A percentile compares a stretch with the other conserved stretches of the same genome.
These are phyloP conservation scores for Aspergillus sclerotialis DNA, from an alignment of 2,329 filamentous ascomycete species.

Conservation along the genomic window DNA sequence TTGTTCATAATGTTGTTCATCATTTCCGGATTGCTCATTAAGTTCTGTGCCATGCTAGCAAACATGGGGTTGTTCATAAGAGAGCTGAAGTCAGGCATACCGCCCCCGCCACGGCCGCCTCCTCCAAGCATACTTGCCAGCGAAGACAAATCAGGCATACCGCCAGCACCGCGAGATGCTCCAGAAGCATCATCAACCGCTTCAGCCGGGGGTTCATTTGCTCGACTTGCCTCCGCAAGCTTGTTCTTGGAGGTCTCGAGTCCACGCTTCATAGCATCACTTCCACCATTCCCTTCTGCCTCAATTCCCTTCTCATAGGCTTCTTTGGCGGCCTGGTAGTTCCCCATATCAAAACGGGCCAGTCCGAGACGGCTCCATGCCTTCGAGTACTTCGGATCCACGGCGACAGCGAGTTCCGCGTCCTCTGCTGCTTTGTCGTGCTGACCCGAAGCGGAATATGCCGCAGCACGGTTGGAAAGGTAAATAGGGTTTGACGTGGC, in stretches of 20 bases:
- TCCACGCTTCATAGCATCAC: constrained; percentile 95
- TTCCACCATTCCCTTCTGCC: constrained; percentile 86
- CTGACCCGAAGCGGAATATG: constrained; percentile 76
- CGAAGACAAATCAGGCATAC: constrained; percentile 64
- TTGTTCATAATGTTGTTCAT: constrained; percentile 93
- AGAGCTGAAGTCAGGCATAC: constrained; percentile 76
- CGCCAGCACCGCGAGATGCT: constrained; percentile 40
- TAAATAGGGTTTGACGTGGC: constrained; percentile 87
- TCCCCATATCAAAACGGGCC: constrained; percentile 83
- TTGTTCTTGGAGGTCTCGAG: constrained; percentile 86
- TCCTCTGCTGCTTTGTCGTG: constrained; percentile 79
- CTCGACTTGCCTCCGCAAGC: constrained; percentile 69
- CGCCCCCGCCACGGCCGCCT: constrained; percentile 42
- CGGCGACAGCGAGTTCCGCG: constrained; percentile 79
- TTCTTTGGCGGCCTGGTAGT: constrained; percentile 86
- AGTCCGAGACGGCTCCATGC: constrained; percentile 92
- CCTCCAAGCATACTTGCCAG: constrained; percentile 67
- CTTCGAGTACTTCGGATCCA: constrained; percentile 93
- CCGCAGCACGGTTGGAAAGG: constrained; percentile 93
- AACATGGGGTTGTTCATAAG: constrained; percentile 99
- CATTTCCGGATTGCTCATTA: constrained; percentile 95
- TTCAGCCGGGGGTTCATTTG: constrained; percentile 44
- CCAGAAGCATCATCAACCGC: constrained; percentile 45
- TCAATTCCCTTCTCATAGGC: constrained; percentile 91
- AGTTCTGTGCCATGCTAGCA: constrained; percentile 88